Percentiles rank a stretch among this genome's conserved stretches.
phyloP scores from a whole-genome alignment of 1,284 basidiomycete species.

The Phaffia rhodozyma region DNA sequence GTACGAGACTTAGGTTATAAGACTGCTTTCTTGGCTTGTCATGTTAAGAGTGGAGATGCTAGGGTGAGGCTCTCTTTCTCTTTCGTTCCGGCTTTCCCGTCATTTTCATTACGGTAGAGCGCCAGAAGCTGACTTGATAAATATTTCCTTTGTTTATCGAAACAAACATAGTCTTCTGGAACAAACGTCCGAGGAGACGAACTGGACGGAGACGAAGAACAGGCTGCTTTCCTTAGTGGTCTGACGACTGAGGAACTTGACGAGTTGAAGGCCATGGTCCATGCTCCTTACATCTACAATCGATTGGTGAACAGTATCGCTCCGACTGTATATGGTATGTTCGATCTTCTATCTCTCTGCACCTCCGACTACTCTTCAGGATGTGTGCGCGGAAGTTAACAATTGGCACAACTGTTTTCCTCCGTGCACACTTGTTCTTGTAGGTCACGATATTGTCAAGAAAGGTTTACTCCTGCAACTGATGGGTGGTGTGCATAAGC shows the following conservation, averaged over 20 bases:
- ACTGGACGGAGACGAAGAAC: constrained; percentile 60
- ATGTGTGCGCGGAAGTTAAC: neutral
- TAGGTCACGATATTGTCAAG: constrained; percentile 89
- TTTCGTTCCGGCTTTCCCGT: neutral
- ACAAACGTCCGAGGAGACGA: constrained; percentile 80
- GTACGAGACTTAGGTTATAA: constrained; percentile 95
- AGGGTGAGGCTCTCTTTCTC: constrained; percentile 44
- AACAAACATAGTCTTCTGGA: constrained; percentile 44
- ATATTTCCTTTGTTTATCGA: constrained; percentile 12
- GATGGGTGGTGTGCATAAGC: constrained; percentile 99
- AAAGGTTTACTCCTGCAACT: constrained; percentile 95
- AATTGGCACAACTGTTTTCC: neutral
- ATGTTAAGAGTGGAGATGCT: constrained; percentile 83
- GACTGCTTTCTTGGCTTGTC: constrained; percentile 95
- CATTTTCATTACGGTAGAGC: neutral
- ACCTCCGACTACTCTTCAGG: neutral
- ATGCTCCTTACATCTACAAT: constrained; percentile 85
- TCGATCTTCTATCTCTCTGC: neutral
- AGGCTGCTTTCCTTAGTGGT: constrained; percentile 67
- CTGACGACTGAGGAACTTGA: constrained; percentile 90
- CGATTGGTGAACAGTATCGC: constrained; percentile 89
- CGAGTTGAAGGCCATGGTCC: constrained; percentile 87
- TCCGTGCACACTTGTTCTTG: neutral
- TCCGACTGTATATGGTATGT: constrained; percentile 78
- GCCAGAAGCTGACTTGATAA: neutral